phyloP scores from a whole-genome alignment of 305 asterid species.

The Fraxinus xanthoxyloides region DNA sequence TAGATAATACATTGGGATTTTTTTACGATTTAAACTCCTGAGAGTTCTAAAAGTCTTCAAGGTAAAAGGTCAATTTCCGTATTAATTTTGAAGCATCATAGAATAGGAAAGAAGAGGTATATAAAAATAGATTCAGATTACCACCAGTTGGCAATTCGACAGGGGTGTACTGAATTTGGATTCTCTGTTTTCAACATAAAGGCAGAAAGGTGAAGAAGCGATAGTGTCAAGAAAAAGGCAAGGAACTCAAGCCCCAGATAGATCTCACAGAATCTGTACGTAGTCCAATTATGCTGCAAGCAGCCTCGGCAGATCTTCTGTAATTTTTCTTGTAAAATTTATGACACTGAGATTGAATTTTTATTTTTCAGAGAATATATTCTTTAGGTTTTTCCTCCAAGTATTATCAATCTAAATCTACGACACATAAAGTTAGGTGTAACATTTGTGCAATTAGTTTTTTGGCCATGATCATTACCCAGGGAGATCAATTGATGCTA shows the following conservation, averaged over 20 bases:
- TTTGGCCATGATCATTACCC: not conserved
- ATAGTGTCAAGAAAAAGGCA: not conserved
- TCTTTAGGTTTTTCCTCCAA: constrained; percentile 1
- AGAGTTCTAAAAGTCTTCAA: not conserved
- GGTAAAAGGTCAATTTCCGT: not conserved
- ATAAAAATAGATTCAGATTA: not conserved
- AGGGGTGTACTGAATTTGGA: not conserved
- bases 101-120: not conserved
- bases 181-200: constrained; percentile 1
- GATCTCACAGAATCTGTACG: not conserved
- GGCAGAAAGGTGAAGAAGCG: not conserved
- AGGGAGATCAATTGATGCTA: not conserved
- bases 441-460: not conserved
- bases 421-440: not conserved
- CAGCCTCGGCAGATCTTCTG: not conserved
- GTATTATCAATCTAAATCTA: constrained; percentile 1
- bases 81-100: not conserved
- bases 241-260: constrained; percentile 10
- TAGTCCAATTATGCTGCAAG: constrained; percentile 8
- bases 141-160: not conserved
- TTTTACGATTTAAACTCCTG: not conserved
- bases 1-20: not conserved
- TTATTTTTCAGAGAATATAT: not conserved
- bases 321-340: not conserved
- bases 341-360: not conserved